Conservation (phyloP, 164 flowering plant species). For the Dillenia turbinata region DNA sequence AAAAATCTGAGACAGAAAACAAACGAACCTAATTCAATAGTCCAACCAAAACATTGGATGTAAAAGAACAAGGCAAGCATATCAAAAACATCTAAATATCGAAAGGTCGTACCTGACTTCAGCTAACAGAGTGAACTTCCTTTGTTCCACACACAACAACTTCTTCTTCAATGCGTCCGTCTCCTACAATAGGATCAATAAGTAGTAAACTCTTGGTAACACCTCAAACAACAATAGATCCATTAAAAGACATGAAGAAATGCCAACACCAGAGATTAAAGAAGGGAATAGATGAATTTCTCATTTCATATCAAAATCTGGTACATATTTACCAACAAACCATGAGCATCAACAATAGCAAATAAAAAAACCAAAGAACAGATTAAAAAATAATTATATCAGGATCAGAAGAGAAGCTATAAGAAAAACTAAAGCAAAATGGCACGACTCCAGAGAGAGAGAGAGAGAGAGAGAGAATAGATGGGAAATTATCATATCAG, state of each 20-base stretch:
- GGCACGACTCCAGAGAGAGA: too few relatives aligned
- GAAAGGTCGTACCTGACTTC: constrained; percentile 63
- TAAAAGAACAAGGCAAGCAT: neutral
- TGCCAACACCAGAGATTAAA: neutral
- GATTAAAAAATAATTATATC: too few relatives aligned
- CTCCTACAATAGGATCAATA: constrained; percentile 40
- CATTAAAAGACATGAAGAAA: neutral
- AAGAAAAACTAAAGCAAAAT: too few relatives aligned
- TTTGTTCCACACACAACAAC: constrained; percentile 38
- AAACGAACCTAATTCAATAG: neutral
- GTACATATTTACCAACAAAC: too few relatives aligned
- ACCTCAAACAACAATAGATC: neutral
- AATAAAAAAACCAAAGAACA: too few relatives aligned
- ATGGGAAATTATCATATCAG: too few relatives aligned
- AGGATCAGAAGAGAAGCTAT: too few relatives aligned
- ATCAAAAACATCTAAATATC: neutral
- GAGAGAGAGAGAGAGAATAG: too few relatives aligned
- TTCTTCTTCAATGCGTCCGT: constrained; percentile 37
- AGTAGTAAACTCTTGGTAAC: neutral
- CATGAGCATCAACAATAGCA: too few relatives aligned
- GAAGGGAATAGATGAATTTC: neutral
- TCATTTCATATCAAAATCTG: too few relatives aligned
- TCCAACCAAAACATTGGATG: neutral
- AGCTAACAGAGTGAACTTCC: constrained; percentile 43
- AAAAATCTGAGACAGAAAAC: constrained; percentile 40